A percentile compares a stretch with the other conserved stretches of the same genome.
phyloP scores from a whole-genome alignment of 257 asterid species.

The Solanum neorickii region DNA sequence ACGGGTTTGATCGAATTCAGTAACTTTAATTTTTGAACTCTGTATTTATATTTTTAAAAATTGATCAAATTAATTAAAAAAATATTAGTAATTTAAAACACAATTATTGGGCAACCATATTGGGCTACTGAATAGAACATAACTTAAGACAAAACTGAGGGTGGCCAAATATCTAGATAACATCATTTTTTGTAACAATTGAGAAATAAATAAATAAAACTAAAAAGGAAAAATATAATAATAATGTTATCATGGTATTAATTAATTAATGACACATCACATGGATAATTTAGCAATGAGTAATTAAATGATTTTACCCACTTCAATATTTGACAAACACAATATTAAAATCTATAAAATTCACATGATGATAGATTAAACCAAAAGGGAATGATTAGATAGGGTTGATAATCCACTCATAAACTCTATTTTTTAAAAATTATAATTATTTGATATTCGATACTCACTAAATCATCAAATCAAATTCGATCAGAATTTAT shows the following conservation, averaged over 20 bases:
- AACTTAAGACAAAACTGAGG: neutral
- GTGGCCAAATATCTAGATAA: neutral
- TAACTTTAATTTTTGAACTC: neutral
- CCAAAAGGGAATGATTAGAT: neutral
- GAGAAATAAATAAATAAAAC: neutral
- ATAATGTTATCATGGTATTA: neutral
- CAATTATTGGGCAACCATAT: neutral
- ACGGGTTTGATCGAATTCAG: accelerated
- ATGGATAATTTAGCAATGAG: neutral
- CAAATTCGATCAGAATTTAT: neutral
- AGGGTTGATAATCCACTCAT: neutral
- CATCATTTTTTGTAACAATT: neutral
- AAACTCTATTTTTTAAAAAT: neutral
- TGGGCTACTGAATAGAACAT: neutral
- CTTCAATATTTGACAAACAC: neutral
- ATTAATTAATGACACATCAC: neutral
- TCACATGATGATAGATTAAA: neutral
- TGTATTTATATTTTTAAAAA: neutral
- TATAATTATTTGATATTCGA: neutral
- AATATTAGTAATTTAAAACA: neutral
- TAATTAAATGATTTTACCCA: neutral
- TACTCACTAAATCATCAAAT: neutral
- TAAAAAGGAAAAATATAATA: neutral
- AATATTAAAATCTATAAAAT: neutral
- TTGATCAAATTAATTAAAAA: accelerated